Conservation (phyloP, 331 rosid genomes). For the Rosa hybrid region DNA sequence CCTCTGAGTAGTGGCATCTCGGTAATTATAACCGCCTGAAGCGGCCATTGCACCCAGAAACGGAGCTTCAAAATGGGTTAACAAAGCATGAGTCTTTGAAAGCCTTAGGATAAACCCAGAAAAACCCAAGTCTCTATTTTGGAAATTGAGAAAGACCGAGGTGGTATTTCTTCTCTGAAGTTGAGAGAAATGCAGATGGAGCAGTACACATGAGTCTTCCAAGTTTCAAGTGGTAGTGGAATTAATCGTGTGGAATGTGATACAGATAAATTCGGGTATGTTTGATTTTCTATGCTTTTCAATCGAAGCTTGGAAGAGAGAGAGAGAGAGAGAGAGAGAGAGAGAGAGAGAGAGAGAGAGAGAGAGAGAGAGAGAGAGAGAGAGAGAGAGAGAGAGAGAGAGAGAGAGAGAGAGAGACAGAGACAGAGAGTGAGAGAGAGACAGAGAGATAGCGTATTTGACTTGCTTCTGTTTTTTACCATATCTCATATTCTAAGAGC, state of each 20-base stretch:
- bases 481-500: too few species aligned
- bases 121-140: constrained; percentile 8
- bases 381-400: neutral
- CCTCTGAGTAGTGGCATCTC: constrained; percentile 57
- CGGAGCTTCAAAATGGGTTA: neutral
- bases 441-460: neutral
- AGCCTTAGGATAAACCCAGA: neutral
- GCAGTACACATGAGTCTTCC: constrained; percentile 5
- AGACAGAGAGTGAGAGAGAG: too few species aligned
- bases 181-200: constrained; percentile 9
- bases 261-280: constrained; percentile 44
- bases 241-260: constrained; percentile 50
- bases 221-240: constrained; percentile 31
- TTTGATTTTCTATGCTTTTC: constrained; percentile 13
- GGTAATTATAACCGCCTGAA: constrained; percentile 55
- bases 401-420: neutral
- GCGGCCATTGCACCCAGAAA: constrained; percentile 61
- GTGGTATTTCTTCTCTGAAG: constrained; percentile 4
- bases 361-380: too few species aligned
- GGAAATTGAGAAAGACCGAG: constrained; percentile 23
- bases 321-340: neutral
- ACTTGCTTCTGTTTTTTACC: neutral
- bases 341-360: too few species aligned
- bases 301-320: constrained; percentile 7
- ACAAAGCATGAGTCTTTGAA: constrained; percentile 13